Percentiles rank a stretch among this genome's conserved stretches.
phyloP scores from a whole-genome alignment of 2,329 filamentous ascomycete genomes.

The Stachybotrys chartarum region DNA sequence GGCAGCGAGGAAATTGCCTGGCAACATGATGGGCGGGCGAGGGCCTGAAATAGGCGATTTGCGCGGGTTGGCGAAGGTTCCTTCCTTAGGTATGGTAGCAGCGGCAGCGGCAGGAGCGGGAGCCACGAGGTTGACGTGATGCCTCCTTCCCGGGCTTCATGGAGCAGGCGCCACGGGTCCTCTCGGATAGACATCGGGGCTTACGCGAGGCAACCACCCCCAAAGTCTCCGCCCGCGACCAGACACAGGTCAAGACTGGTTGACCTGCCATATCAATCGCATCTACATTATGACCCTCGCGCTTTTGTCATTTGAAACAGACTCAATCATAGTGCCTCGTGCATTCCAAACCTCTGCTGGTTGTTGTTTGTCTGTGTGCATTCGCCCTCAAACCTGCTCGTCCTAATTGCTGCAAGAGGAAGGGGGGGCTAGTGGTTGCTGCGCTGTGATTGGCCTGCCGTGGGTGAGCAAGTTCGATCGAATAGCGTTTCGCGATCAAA shows the following conservation, averaged over 20 bases:
- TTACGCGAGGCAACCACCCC: neutral
- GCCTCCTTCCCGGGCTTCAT: neutral
- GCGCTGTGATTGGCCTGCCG: constrained; percentile 19
- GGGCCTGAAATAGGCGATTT: constrained; percentile 4
- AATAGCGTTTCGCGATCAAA: too few relatives aligned
- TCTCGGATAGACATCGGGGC: neutral
- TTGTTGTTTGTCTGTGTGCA: constrained; percentile 5
- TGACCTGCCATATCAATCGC: neutral
- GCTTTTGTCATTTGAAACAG: neutral
- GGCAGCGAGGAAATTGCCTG: constrained; percentile 3
- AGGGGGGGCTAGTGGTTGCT: constrained; percentile 8
- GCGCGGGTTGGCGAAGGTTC: neutral
- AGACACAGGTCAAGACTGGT: neutral
- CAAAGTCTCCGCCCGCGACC: neutral
- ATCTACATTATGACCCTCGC: neutral
- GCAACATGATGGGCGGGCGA: constrained; percentile 5
- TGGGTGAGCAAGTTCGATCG: constrained; percentile 11
- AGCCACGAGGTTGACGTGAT: neutral
- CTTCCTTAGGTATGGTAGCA: neutral
- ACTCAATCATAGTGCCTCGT: neutral
- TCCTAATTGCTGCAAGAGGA: constrained; percentile 16
- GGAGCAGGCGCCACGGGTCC: too few relatives aligned
- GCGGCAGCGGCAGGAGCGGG: too few relatives aligned
- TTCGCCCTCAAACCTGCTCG: constrained; percentile 29
- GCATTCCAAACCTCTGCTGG: too few relatives aligned